These are phyloP conservation scores for Dimargaris cristalligena DNA, from an alignment of 192 early-diverging fungal genomes.

Conservation along the genomic window DNA sequence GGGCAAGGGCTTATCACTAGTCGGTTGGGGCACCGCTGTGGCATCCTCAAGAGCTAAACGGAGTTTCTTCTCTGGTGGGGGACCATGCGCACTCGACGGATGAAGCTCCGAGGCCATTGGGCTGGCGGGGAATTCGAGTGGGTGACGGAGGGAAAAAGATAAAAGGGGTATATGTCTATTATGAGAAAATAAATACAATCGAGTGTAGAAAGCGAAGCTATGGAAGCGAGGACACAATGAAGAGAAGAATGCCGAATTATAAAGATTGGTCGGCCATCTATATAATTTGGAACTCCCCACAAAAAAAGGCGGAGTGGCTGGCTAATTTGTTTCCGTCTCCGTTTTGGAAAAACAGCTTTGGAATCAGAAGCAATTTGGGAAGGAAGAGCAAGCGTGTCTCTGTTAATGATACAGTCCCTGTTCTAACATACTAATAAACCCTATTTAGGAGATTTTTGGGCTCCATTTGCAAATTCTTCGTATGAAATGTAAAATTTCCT, in stretches of 20 bases:
- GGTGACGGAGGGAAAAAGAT: not conserved
- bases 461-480: too few relatives aligned
- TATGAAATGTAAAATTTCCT: too few relatives aligned
- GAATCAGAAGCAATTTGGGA: too few relatives aligned
- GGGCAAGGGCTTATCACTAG: not conserved
- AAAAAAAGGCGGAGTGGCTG: too few relatives aligned
- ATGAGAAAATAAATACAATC: not conserved
- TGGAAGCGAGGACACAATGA: not conserved
- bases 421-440: too few relatives aligned
- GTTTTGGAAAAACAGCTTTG: too few relatives aligned
- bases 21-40: not conserved
- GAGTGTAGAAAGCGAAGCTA: not conserved
- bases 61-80: constrained; percentile 1
- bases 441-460: too few relatives aligned
- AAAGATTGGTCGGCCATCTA: too few relatives aligned
- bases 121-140: not conserved
- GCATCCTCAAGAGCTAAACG: constrained; percentile 5
- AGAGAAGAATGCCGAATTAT: not conserved
- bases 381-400: too few relatives aligned
- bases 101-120: not conserved
- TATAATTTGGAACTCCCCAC: too few relatives aligned
- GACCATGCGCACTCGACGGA: not conserved
- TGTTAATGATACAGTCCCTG: too few relatives aligned
- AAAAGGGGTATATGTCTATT: not conserved
- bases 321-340: too few relatives aligned